Conservation (phyloP, 139 green algal genomes). For the Chlorella sp. region DNA sequence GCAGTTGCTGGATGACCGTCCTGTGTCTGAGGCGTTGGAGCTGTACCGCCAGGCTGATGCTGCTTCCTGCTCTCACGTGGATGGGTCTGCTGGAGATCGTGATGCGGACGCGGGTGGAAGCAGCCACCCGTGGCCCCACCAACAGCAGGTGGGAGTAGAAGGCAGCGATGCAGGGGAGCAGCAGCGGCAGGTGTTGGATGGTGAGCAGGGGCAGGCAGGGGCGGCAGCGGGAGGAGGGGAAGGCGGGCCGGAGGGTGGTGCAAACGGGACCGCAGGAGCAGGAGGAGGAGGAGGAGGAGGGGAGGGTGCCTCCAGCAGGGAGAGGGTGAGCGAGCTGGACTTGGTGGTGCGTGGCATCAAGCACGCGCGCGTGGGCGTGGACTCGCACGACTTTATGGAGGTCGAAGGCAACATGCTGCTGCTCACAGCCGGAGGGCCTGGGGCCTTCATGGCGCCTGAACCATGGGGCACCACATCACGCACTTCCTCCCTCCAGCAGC, state of each 20-base stretch:
- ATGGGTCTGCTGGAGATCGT: neutral
- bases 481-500: too few relatives aligned
- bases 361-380: constrained; percentile 34
- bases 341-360: constrained; percentile 35
- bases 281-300: too few relatives aligned
- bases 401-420: constrained; percentile 11
- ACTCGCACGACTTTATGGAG: constrained; percentile 34
- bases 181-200: neutral
- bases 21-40: neutral
- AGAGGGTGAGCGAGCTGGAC: constrained; percentile 18
- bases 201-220: neutral
- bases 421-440: too few relatives aligned
- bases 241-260: too few relatives aligned
- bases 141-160: too few relatives aligned
- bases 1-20: neutral
- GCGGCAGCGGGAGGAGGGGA: too few relatives aligned
- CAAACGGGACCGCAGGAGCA: too few relatives aligned
- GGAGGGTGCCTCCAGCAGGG: too few relatives aligned
- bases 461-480: too few relatives aligned
- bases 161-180: neutral
- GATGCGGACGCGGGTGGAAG: neutral
- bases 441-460: too few relatives aligned
- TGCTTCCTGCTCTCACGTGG: too few relatives aligned
- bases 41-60: neutral
- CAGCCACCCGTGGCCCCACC: too few relatives aligned